Evolutionary conservation across 225 moss, liverwort and hornwort genomes (phyloP).

Genomic region (Polytrichum formosum): DNA sequence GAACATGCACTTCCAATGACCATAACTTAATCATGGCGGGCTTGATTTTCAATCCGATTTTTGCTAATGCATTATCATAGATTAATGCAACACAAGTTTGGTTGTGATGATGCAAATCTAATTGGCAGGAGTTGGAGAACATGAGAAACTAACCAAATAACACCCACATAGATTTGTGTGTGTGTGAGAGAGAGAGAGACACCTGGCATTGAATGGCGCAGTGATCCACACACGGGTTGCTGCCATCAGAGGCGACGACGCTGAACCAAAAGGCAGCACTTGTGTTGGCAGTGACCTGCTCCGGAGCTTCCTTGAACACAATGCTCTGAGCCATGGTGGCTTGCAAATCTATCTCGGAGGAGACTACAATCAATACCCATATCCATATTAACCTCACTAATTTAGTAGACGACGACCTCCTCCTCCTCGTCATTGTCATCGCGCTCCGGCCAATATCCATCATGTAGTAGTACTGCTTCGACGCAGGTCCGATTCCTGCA

Average conservation of each 20-base stretch:
- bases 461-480: not conserved
- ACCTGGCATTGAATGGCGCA: slow-evolving; percentile 82
- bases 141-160: not conserved
- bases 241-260: slow-evolving; percentile 41
- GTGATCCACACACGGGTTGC: slow-evolving; percentile 50
- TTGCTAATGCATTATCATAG: not conserved
- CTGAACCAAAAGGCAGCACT: slow-evolving; percentile 58
- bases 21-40: not conserved
- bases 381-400: not conserved
- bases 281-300: slow-evolving; percentile 28
- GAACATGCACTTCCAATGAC: not conserved
- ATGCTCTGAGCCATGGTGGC: slow-evolving; percentile 25
- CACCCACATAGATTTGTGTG: too few species aligned
- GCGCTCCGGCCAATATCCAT: slow-evolving; percentile 6
- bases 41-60: not conserved
- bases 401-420: not conserved
- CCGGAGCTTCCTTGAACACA: slow-evolving; percentile 44
- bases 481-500: not conserved
- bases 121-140: not conserved
- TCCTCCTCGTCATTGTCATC: not conserved
- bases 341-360: not conserved
- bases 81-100: not conserved
- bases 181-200: too few species aligned
- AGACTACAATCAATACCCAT: slow-evolving; percentile 14
- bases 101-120: not conserved